Evolutionary conservation across 2,329 filamentous ascomycete species (phyloP), one percentile per base, ranked within the genome.

Genomic region (Epichloe gansuensis): DNA sequence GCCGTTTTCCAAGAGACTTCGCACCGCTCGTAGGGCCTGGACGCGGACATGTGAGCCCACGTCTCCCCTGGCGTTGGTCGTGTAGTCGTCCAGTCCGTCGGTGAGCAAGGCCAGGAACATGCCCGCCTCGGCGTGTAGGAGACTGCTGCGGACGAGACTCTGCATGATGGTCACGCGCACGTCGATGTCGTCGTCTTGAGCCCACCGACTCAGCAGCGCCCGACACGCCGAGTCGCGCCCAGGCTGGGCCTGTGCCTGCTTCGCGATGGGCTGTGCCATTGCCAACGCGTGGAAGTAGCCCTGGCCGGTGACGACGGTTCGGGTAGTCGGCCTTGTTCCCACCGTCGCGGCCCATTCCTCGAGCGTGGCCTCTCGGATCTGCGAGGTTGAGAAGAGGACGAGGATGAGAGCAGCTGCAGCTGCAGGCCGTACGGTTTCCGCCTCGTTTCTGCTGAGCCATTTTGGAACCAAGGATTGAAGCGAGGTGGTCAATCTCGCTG

Each of bases 41-140:
- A 91, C 72, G 3, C 93, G 79, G 4, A 95, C 85, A 50, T 90
- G 79, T 0, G 90, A 95, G 5, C 93, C 93, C 47, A 97, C 78
- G 62, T 98, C 93, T 15, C 93, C 93, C 52, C 89, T 77, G 13
- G 90, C 84, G 58, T 88, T 91, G 3, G 88, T 90, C 0, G 88
- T 95, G 62, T 97, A 97, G 64, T 98, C 90, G 57, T 91, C 85
- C 31, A 98, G 68, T 0, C 84, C 81, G 41, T 77, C 75, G 0
- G 66, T 62, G 8, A 85, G 65, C 1, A 81, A 56, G 0, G 61
- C 59, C 1, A 77, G 54, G 53, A 81, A 76, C 3, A 61, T 58
- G 5, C 59, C 56, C 3, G 69, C 63, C 42, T 71, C 68, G 31
- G 70, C 62, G 39, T 60, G 64, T 4, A 81, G 63, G 4, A 77